These are phyloP conservation scores for Phytopythium helicoides DNA, from an alignment of 352 stramenopile species.

Conservation along the genomic window DNA sequence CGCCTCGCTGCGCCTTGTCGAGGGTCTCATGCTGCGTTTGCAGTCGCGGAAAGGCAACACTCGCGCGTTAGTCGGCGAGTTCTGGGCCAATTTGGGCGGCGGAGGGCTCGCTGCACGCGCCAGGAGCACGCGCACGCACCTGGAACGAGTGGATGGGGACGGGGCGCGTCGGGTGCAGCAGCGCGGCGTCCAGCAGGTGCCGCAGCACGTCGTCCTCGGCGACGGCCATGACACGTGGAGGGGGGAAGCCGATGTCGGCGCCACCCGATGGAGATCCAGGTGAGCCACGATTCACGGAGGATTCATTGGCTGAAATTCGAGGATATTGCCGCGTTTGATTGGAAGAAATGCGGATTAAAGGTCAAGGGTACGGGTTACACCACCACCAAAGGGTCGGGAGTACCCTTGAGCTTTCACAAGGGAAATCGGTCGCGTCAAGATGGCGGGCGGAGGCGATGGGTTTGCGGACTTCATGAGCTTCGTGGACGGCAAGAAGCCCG, in stretches of 20 bases:
- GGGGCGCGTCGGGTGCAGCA: conserved; percentile 43
- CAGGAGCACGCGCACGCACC: conserved; percentile 11
- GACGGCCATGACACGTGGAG: conserved; percentile 11
- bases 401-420: background rate
- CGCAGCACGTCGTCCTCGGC: conserved; percentile 62
- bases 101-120: background rate
- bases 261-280: background rate
- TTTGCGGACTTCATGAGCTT: conserved; percentile 79
- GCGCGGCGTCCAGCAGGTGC: conserved; percentile 52
- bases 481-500: conserved; percentile 25
- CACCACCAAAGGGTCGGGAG: too few relatives aligned
- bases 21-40: conserved; percentile 51
- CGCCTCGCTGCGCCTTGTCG: conserved; percentile 52
- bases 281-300: too few relatives aligned
- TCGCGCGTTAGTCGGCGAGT: background rate
- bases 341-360: too few relatives aligned
- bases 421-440: conserved; percentile 9
- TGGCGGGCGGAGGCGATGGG: conserved; percentile 47
- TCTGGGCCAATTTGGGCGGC: background rate
- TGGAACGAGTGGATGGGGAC: conserved; percentile 62
- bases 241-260: background rate
- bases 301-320: too few relatives aligned
- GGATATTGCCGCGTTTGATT: too few relatives aligned
- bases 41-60: background rate
- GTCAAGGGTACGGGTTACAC: too few relatives aligned